Percentiles rank a stretch among this genome's conserved stretches.
Conservation (phyloP, 768 basidiomycete genomes). For the Lactarius hengduanensis region DNA sequence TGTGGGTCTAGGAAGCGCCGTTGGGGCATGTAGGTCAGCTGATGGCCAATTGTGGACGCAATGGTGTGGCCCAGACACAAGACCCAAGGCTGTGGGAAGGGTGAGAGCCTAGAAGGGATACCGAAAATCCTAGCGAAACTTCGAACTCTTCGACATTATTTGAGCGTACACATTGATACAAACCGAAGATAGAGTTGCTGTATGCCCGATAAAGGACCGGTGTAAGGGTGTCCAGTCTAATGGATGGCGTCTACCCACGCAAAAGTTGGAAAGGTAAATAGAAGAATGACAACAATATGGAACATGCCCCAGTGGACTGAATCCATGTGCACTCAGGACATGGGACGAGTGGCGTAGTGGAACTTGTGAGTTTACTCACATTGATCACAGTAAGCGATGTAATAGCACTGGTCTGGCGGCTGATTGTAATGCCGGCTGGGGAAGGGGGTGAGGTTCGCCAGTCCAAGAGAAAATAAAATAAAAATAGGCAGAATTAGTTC, state of each 20-base stretch:
- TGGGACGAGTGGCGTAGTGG: neutral
- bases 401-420: neutral
- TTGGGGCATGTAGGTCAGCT: neutral
- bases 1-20: neutral
- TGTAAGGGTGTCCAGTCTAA: too few species aligned
- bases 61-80: neutral
- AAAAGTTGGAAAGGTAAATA: neutral
- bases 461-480: neutral
- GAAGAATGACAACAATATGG: neutral
- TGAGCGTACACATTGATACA: neutral
- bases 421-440: neutral
- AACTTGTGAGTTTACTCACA: neutral
- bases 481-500: neutral
- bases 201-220: neutral
- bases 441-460: neutral
- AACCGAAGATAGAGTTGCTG: neutral
- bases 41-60: neutral
- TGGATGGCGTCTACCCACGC: neutral
- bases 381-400: neutral
- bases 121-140: neutral
- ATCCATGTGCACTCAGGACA: neutral
- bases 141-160: neutral
- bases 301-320: neutral
- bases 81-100: neutral
- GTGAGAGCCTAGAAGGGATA: neutral